phyloP scores from a whole-genome alignment of 805 yeast genomes.

The Nakazawaea holstii region DNA sequence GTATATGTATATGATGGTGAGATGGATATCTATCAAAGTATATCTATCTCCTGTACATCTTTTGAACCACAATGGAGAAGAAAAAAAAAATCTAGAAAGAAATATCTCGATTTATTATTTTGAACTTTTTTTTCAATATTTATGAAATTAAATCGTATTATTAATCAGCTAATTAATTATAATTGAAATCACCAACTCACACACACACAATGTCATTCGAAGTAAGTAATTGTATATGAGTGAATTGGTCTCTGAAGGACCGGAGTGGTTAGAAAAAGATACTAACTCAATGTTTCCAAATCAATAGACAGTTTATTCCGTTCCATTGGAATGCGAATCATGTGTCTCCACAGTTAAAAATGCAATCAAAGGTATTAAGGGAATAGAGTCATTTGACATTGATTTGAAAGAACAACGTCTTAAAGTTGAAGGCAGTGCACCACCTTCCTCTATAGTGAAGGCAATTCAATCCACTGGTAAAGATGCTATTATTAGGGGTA shows the following conservation, averaged over 20 bases:
- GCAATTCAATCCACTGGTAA: conserved; percentile 71
- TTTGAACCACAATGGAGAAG: neutral
- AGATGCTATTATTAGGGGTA: conserved; percentile 90
- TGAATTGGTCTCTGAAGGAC: no score
- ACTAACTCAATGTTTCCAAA: neutral
- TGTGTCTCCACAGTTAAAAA: conserved; percentile 58
- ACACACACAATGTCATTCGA: conserved; percentile 8
- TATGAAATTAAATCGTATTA: neutral
- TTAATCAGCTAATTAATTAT: neutral
- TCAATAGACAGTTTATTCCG: conserved; percentile 68
- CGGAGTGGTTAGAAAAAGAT: neutral
- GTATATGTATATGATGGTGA: no score
- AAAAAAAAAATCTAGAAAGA: neutral
- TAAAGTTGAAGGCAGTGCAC: conserved; percentile 57
- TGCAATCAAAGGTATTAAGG: conserved; percentile 47
- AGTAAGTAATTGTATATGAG: no score
- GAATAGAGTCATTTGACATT: conserved; percentile 47
- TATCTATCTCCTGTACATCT: no score
- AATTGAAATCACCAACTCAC: neutral
- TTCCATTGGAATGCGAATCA: conserved; percentile 72
- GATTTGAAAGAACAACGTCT: conserved; percentile 59
- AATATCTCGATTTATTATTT: neutral
- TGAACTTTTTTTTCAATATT: neutral
- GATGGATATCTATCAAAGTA: no score
- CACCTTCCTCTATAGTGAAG: conserved; percentile 71